Percentiles rank a stretch among this genome's conserved stretches.
Conservation (phyloP, 2,329 filamentous ascomycete genomes). For the Orbilia blumenaviensis region DNA sequence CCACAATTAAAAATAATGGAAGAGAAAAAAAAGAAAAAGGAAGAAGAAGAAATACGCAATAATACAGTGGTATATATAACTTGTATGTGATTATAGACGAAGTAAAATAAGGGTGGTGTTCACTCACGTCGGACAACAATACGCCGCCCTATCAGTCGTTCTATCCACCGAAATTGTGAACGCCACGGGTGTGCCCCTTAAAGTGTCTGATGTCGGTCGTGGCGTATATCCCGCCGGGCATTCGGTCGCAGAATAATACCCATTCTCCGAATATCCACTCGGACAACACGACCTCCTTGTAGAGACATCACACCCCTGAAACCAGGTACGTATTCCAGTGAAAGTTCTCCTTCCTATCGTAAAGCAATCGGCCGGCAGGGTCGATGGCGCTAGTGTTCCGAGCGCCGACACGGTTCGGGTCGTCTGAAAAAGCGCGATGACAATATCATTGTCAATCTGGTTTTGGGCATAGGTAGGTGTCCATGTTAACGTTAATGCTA, state of each 20-base stretch:
- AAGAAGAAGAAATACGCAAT: too few relatives aligned
- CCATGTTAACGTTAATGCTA: neutral
- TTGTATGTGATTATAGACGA: too few relatives aligned
- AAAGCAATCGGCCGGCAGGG: neutral
- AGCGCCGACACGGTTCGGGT: neutral
- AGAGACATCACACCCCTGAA: neutral
- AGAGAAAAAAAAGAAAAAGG: too few relatives aligned
- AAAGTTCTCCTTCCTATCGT: neutral
- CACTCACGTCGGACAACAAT: conserved; percentile 5
- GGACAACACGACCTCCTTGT: neutral
- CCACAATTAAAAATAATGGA: too few relatives aligned
- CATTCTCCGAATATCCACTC: neutral
- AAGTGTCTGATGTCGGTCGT: neutral
- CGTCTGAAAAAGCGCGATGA: neutral
- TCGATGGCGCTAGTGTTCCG: neutral
- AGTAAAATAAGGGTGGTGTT: neutral
- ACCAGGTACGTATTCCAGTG: neutral
- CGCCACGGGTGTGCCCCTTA: neutral
- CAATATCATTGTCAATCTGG: neutral
- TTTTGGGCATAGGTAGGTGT: neutral
- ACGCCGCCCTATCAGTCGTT: neutral
- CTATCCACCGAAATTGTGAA: neutral
- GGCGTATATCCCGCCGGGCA: conserved; percentile 4
- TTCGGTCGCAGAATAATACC: neutral
- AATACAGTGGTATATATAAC: too few relatives aligned